Evolutionary conservation across 768 basidiomycete genomes (phyloP), one percentile per base, ranked within the genome.

Genomic region (Tricholoma furcatifolium): DNA sequence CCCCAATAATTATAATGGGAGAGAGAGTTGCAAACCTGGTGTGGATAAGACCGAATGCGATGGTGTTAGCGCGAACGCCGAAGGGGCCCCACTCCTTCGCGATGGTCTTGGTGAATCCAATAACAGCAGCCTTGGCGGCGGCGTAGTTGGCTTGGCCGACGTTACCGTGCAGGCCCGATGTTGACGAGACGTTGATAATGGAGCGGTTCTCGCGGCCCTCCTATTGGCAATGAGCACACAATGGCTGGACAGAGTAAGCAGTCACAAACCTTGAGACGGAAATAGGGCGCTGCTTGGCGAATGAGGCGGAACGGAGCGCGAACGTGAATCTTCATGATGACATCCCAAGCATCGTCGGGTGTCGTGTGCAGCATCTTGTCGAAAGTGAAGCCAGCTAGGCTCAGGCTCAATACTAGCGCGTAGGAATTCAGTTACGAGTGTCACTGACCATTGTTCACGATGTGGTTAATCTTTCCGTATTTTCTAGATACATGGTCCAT

Each of bases 351-450:
- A 40, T 91, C 88, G 69, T 93, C 91, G 2, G 87, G 84, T 54
- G 85, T 91, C 5, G 88, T 91, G 70, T 91, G 91, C 35, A 92
- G 74, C 91, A 93, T 93, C 68, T 85, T 87, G 77, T 91, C 88
- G 60, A 79, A 89, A 6, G 88, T 89, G 72, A 90, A 90, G 43
- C 84, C 86, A 43, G 86, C 85, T 83, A 55, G 46, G 15, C 3
- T 40, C 17, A 36, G 10, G 23, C 12, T 51, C n/a, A 39, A 27
- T 30, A 6, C 11, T 18, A 20, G 4, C 23, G 20, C 8, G 10
- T 35, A 11, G 23, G 9, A 27, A 18, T 23, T 20, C 41, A 17
- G 20, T 2, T 2, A 45, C 20, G 46, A 12, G 45, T 17, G 30
- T n/a, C 3, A 64, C 73, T 45, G 24, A 79, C 83, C 85, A 57